Conservation (phyloP, 225 moss, liverwort and hornwort genomes). For the Physcomitrium patens region DNA sequence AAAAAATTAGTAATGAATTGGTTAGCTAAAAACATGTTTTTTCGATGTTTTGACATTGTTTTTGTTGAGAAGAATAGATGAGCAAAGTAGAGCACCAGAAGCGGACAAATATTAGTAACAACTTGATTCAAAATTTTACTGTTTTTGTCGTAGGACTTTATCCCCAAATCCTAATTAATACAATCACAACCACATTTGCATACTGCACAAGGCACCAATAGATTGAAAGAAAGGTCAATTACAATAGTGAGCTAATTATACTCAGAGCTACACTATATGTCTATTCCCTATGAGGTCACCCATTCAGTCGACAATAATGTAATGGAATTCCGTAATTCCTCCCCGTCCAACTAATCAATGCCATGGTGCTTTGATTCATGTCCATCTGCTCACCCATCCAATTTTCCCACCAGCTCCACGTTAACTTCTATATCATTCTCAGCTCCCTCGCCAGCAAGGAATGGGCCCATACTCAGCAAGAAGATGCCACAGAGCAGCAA, state of each 20-base stretch:
- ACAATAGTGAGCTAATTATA: neutral
- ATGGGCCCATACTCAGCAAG: conserved; percentile 16
- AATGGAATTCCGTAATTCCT: neutral
- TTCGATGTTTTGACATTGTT: too few relatives aligned
- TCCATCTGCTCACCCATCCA: conserved; percentile 22
- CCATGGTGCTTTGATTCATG: conserved; percentile 14
- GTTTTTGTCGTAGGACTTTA: too few relatives aligned
- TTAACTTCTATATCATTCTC: conserved; percentile 19
- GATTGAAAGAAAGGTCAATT: neutral
- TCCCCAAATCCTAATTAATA: too few relatives aligned
- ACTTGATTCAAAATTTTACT: too few relatives aligned
- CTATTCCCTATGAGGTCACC: neutral
- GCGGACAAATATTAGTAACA: too few relatives aligned
- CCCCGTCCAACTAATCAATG: neutral
- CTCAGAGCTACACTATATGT: neutral
- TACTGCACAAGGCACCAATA: too few relatives aligned
- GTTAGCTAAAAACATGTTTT: too few relatives aligned
- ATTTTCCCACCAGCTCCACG: conserved; percentile 28
- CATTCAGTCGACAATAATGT: neutral
- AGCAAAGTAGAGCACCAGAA: too few relatives aligned
- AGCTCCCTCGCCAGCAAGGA: conserved; percentile 10
- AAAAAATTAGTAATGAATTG: too few relatives aligned
- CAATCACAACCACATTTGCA: too few relatives aligned
- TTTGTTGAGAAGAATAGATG: too few relatives aligned
- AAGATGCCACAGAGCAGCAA: conserved; percentile 43